A percentile compares a stretch with the other conserved stretches of the same genome.
Conservation (phyloP, 352 stramenopile species). For the Pythium biforme region DNA sequence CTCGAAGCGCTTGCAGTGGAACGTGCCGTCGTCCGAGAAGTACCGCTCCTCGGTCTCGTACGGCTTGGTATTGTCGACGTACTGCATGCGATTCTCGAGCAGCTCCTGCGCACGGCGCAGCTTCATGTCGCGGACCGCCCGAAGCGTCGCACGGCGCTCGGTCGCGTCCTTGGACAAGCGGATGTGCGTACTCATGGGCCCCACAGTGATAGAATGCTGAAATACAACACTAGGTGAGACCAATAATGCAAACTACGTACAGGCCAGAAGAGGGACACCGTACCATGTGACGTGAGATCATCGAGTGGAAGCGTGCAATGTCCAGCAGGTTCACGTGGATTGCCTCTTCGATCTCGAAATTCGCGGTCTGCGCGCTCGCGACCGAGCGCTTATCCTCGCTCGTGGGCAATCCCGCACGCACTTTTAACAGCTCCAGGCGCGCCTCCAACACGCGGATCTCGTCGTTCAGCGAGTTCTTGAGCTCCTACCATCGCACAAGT, state of each 20-base stretch:
- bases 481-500: neutral
- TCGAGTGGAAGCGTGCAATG: slow-evolving; percentile 16
- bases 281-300: slow-evolving; percentile 19
- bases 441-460: slow-evolving; percentile 25
- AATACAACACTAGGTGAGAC: neutral
- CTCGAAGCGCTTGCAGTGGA: slow-evolving; percentile 29
- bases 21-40: slow-evolving; percentile 11
- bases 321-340: slow-evolving; percentile 21
- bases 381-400: slow-evolving; percentile 8
- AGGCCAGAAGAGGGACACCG: neutral
- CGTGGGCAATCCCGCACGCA: slow-evolving; percentile 9
- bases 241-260: neutral
- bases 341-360: slow-evolving; percentile 18
- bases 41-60: slow-evolving; percentile 17
- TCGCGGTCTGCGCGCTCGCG: slow-evolving; percentile 7
- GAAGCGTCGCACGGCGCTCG: slow-evolving; percentile 17
- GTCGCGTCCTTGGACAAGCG: slow-evolving; percentile 13
- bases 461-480: slow-evolving; percentile 7
- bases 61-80: slow-evolving; percentile 14
- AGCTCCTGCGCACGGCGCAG: slow-evolving; percentile 14
- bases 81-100: slow-evolving; percentile 11
- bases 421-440: slow-evolving; percentile 21
- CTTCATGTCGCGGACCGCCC: slow-evolving; percentile 17
- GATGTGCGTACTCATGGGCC: slow-evolving; percentile 15
- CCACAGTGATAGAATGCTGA: slow-evolving; percentile 12